These are phyloP conservation scores for Garcia nutans DNA, from an alignment of 345 rosid species.

Conservation along the genomic window DNA sequence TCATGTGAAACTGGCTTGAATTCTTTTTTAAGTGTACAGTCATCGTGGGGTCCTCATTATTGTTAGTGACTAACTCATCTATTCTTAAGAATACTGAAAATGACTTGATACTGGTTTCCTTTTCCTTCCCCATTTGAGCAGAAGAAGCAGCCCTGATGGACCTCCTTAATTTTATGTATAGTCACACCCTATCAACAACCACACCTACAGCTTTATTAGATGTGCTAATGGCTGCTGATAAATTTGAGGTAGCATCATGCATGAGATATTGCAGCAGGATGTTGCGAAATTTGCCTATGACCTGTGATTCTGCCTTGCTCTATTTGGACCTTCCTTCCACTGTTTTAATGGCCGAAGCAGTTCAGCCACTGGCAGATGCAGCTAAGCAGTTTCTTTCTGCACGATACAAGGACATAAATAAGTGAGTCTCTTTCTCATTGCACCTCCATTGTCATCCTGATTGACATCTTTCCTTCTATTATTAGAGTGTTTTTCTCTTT, in stretches of 20 bases:
- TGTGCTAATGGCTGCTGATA: slow-evolving; percentile 76
- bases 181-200: slow-evolving; percentile 45
- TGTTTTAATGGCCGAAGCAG: slow-evolving; percentile 63
- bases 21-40: neutral
- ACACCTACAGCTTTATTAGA: slow-evolving; percentile 57
- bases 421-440: slow-evolving; percentile 37
- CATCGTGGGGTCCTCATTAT: neutral
- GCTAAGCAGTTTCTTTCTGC: slow-evolving; percentile 65
- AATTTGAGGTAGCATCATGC: slow-evolving; percentile 82
- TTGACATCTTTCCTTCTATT: slow-evolving; percentile 3
- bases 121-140: slow-evolving; percentile 42
- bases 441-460: neutral
- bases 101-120: neutral
- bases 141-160: slow-evolving; percentile 82
- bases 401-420: slow-evolving; percentile 56
- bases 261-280: slow-evolving; percentile 72
- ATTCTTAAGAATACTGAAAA: neutral
- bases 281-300: slow-evolving; percentile 65
- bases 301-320: slow-evolving; percentile 70
- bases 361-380: slow-evolving; percentile 68
- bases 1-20: neutral
- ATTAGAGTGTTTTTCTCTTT: neutral
- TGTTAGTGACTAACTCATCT: neutral
- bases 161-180: slow-evolving; percentile 75
- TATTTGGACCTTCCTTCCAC: slow-evolving; percentile 74